A percentile compares a stretch with the other conserved stretches of the same genome.
Evolutionary conservation across 2,329 filamentous ascomycete species (phyloP).

Genomic region (Microdochium bolleyi): DNA sequence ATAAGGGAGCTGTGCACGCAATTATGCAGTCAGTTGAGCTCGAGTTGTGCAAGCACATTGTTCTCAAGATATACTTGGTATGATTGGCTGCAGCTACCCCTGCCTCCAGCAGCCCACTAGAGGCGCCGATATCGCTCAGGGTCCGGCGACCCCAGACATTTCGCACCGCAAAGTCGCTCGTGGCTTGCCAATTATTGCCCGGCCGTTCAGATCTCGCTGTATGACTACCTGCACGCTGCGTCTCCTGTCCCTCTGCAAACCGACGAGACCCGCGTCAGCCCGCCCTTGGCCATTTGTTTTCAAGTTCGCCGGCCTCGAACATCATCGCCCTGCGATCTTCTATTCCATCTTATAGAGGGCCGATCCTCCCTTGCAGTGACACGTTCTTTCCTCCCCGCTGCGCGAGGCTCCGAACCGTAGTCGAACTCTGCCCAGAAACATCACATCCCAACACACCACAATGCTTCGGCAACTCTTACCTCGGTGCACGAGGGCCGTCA

Average conservation of each 20-base stretch:
- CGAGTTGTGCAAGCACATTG: too few species aligned
- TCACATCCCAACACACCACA: not conserved
- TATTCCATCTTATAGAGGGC: too few species aligned
- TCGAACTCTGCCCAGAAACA: not conserved
- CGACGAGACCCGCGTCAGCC: not conserved
- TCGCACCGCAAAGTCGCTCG: not conserved
- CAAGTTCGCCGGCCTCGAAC: not conserved
- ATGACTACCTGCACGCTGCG: not conserved
- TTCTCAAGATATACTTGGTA: too few species aligned
- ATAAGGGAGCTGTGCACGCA: too few species aligned
- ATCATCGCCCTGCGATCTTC: too few species aligned
- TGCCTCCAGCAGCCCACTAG: not conserved
- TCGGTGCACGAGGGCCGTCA: conserved; percentile 28
- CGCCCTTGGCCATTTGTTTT: not conserved
- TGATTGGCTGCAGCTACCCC: not conserved
- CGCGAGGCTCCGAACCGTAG: not conserved
- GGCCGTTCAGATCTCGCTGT: not conserved
- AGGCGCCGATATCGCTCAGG: not conserved
- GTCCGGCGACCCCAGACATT: not conserved
- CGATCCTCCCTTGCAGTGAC: not conserved
- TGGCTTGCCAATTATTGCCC: not conserved
- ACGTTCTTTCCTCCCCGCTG: not conserved
- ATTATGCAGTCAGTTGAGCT: too few species aligned
- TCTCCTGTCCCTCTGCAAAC: not conserved
- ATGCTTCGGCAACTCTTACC: conserved; percentile 40